A percentile compares a stretch with the other conserved stretches of the same genome.
Conservation (phyloP, 768 basidiomycete genomes). For the Termitomyces sp. region DNA sequence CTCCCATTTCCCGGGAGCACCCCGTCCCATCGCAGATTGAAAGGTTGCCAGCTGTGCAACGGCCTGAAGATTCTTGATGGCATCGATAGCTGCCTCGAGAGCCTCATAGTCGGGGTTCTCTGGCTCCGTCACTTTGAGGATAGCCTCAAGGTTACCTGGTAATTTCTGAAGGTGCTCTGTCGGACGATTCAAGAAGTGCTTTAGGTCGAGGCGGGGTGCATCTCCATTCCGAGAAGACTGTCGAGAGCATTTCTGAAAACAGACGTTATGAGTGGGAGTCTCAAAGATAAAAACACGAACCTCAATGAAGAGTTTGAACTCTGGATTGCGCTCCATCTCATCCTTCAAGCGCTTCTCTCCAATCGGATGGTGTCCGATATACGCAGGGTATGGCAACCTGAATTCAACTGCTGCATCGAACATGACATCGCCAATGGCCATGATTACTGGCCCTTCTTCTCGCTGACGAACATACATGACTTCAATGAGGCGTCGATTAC, state of each 20-base stretch:
- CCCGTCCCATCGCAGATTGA: slow-evolving; percentile 85
- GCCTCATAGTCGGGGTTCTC: slow-evolving; percentile 83
- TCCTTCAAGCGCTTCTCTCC: slow-evolving; percentile 87
- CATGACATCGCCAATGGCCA: slow-evolving; percentile 85
- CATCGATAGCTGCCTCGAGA: slow-evolving; percentile 74
- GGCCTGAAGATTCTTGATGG: slow-evolving; percentile 76
- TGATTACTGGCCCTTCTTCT: slow-evolving; percentile 80
- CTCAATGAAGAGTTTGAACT: slow-evolving; percentile 83
- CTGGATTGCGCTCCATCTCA: slow-evolving; percentile 74
- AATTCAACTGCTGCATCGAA: slow-evolving; percentile 85
- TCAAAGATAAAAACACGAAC: slow-evolving; percentile 32
- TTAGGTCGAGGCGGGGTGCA: slow-evolving; percentile 51
- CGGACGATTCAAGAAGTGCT: slow-evolving; percentile 74
- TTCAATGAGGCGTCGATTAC: slow-evolving; percentile 78
- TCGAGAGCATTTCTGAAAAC: slow-evolving; percentile 35
- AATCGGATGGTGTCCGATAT: slow-evolving; percentile 76
- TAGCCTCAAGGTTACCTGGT: slow-evolving; percentile 79
- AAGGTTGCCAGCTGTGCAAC: slow-evolving; percentile 84
- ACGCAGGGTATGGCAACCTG: slow-evolving; percentile 77
- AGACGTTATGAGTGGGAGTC: neutral
- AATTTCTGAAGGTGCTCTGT: slow-evolving; percentile 81
- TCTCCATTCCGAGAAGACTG: slow-evolving; percentile 33
- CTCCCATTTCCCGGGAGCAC: slow-evolving; percentile 74
- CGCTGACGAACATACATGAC: slow-evolving; percentile 81
- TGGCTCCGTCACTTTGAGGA: slow-evolving; percentile 73